phyloP scores from a whole-genome alignment of 441 rosid genomes.

The Jatropha multifida region DNA sequence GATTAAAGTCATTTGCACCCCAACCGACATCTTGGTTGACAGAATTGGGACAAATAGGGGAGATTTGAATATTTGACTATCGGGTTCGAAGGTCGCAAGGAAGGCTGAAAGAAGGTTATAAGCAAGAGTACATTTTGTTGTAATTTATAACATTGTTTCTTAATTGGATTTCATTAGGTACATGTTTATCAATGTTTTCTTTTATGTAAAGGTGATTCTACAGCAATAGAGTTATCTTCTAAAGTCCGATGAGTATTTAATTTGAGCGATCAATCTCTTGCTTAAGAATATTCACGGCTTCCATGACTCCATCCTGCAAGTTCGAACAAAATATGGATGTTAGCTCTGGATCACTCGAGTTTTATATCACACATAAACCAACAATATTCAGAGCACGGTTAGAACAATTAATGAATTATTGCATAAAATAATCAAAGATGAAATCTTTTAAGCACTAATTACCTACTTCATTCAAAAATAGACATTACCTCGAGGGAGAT shows the following conservation, averaged over 20 bases:
- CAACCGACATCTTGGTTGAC: too few relatives aligned
- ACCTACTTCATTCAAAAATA: neutral
- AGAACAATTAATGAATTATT: neutral
- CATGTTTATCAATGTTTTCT: neutral
- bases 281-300: conserved; percentile 31
- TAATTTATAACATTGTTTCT: neutral
- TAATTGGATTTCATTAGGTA: neutral
- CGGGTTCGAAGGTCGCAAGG: neutral
- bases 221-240: neutral
- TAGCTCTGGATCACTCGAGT: neutral
- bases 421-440: neutral
- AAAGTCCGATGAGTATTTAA: neutral
- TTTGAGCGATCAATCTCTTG: conserved; percentile 21
- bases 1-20: too few relatives aligned
- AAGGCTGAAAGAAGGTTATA: neutral
- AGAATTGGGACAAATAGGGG: too few relatives aligned
- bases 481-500: conserved; percentile 66
- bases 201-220: neutral
- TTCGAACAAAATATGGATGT: neutral
- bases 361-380: neutral
- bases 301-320: conserved; percentile 29
- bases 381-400: too few relatives aligned
- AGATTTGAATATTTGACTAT: too few relatives aligned
- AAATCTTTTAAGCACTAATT: neutral
- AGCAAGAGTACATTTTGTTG: neutral